Percentiles rank a stretch among this genome's conserved stretches.
phyloP scores from a whole-genome alignment of 2,329 filamentous ascomycete genomes.

The Septoria linicola region DNA sequence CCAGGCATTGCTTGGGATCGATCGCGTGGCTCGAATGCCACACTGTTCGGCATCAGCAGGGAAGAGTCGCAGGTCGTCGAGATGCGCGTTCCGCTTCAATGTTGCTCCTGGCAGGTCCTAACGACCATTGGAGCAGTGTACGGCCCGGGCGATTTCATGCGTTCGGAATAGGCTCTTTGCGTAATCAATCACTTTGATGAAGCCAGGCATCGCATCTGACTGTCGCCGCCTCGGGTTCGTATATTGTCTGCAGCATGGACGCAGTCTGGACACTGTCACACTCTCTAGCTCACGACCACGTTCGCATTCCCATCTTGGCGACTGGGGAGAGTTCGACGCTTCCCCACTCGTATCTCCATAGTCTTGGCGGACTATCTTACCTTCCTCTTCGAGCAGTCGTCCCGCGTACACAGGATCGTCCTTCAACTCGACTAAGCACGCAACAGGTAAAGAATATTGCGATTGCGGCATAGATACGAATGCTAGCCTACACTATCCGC shows the following conservation, averaged over 20 bases:
- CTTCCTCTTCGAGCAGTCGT: slow-evolving; percentile 10
- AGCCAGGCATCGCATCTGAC: too few species aligned
- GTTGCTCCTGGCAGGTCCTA: slow-evolving; percentile 3
- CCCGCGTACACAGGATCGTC: background rate
- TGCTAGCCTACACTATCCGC: background rate
- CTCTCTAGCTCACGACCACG: too few species aligned
- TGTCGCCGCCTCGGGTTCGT: too few species aligned
- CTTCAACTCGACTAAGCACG: slow-evolving; percentile 1
- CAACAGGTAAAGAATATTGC: background rate
- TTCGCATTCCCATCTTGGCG: background rate
- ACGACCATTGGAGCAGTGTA: slow-evolving; percentile 6
- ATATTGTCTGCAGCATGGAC: too few species aligned
- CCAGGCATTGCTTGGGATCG: slow-evolving; percentile 8
- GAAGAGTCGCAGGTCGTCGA: slow-evolving; percentile 6
- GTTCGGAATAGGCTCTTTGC: background rate
- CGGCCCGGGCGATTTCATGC: slow-evolving; percentile 4
- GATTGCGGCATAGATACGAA: background rate
- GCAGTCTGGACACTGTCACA: too few species aligned
- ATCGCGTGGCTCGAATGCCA: background rate
- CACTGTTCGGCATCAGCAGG: slow-evolving; percentile 7
- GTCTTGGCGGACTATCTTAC: slow-evolving; percentile 11
- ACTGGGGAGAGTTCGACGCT: background rate
- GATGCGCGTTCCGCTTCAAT: slow-evolving; percentile 9
- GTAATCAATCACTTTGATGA: too few species aligned
- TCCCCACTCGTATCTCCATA: slow-evolving; percentile 10